Evolutionary conservation across 1,139 yeast species (phyloP), one percentile per base, ranked within the genome.

Genomic region (Taiozyma sp.): DNA sequence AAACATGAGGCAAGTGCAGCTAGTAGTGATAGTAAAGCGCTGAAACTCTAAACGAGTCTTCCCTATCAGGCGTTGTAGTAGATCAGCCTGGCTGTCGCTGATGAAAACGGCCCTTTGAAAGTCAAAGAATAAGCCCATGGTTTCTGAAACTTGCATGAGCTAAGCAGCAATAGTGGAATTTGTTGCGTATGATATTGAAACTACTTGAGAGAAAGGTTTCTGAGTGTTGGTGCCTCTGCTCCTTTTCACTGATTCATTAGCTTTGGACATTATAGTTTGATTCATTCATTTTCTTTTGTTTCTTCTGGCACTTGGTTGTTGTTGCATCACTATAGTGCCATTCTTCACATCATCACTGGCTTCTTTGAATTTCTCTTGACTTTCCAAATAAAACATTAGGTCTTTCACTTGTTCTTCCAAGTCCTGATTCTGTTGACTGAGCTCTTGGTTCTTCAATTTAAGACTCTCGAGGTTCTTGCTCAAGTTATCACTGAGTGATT

Each of bases 381-480:
- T 78, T 55, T 87, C 95, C 48, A 90, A 71, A 64, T 76, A 88
- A 57, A 88, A 86, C 97, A 90, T 87, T 52, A 91, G 68, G 65
- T 91, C 97, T 41, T 77, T 79, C 4, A 87, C 82, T 65, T 89
- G 95, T 40, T 87, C 95, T 47, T 76, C 67, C 46, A 89, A 68
- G 3, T 81, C 87, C 27, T 66, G 67, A 34, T 80, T 83, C 51
- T 78, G 72, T 4, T 60, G 61, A n/a, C 53, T 50, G 9, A 67
- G 56, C 5, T 68, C 64, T 13, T 66, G 64, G 43, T 75, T 75
- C 43, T 74, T 71, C 10, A 65, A 62, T 12, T 72, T 68, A 10
- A 84, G 57, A 50, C 62, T 71, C 43, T 82, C 87, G 8, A 88
- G 65, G 58, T 86, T 87, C 24, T 72, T 69, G 2, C 83, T 74